Conservation (phyloP, 2,329 filamentous ascomycete genomes). For the Fusarium sp. region DNA sequence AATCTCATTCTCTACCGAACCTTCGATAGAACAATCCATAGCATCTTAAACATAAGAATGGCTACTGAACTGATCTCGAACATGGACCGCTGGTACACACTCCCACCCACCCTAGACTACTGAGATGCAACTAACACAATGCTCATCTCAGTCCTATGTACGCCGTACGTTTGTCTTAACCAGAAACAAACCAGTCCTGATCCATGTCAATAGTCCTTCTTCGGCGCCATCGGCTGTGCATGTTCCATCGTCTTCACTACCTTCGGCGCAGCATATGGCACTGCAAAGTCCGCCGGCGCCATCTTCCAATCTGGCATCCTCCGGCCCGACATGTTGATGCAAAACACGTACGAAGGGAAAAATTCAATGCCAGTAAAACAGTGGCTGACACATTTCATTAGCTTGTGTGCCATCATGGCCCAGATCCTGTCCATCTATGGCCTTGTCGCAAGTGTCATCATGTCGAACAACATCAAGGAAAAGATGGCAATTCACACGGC, state of each 20-base stretch:
- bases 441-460: slow-evolving; percentile 61
- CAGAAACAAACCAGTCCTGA: background rate
- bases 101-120: background rate
- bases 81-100: slow-evolving; percentile 55
- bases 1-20: background rate
- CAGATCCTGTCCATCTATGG: slow-evolving; percentile 64
- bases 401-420: slow-evolving; percentile 61
- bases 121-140: slow-evolving; percentile 9
- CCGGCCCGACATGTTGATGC: slow-evolving; percentile 60
- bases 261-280: slow-evolving; percentile 62
- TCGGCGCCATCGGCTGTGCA: slow-evolving; percentile 58
- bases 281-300: slow-evolving; percentile 58
- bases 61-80: slow-evolving; percentile 51
- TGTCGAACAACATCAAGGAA: slow-evolving; percentile 57
- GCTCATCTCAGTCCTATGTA: slow-evolving; percentile 57
- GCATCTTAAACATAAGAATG: slow-evolving; percentile 41
- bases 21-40: background rate
- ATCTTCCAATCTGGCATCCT: slow-evolving; percentile 61
- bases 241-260: slow-evolving; percentile 66
- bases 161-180: slow-evolving; percentile 54
- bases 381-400: slow-evolving; percentile 32
- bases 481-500: slow-evolving; percentile 59
- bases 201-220: slow-evolving; percentile 53
- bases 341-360: slow-evolving; percentile 53
- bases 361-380: background rate